A percentile compares a stretch with the other conserved stretches of the same genome.
Evolutionary conservation across 1,139 yeast species (phyloP).

Genomic region (Pneumocystis oryctolagi): DNA sequence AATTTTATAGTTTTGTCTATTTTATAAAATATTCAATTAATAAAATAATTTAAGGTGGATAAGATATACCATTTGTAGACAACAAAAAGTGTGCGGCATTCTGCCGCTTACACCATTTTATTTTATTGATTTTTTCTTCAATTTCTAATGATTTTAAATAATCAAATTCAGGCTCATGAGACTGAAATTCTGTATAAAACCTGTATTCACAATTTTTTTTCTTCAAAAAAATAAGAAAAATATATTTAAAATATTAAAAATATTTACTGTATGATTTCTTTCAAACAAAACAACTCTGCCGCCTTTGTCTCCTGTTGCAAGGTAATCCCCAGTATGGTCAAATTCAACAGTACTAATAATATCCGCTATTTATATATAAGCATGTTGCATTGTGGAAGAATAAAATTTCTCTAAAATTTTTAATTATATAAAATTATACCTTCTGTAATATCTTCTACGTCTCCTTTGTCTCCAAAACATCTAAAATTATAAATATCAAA

Average conservation of each 20-base stretch:
- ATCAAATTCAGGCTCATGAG: constrained; percentile 97
- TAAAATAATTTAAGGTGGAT: neutral
- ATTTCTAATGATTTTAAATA: constrained; percentile 89
- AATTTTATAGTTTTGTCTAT: constrained; percentile 89
- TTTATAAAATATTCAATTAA: neutral
- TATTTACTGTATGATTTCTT: constrained; percentile 43
- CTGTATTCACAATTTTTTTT: constrained; percentile 84
- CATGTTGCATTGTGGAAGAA: neutral
- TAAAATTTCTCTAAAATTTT: neutral
- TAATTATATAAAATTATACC: constrained; percentile 11
- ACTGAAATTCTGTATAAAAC: constrained; percentile 92
- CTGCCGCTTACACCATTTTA: constrained; percentile 85
- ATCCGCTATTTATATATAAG: constrained; percentile 43
- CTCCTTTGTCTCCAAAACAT: constrained; percentile 98
- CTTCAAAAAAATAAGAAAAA: constrained; percentile 6
- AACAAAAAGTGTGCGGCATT: constrained; percentile 78
- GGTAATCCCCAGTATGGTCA: constrained; percentile 82
- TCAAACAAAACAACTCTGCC: constrained; percentile 95
- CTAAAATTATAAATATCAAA: constrained; percentile 25
- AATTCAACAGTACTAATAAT: constrained; percentile 95
- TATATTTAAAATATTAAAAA: neutral
- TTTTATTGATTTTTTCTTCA: constrained; percentile 94
- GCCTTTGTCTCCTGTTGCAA: constrained; percentile 98
- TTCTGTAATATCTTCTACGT: constrained; percentile 86
- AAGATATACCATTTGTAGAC: constrained; percentile 49